Base-by-base conservation (phyloP, 202 grass and related monocot genomes). In the Hordeum pubiflorum region DNA sequence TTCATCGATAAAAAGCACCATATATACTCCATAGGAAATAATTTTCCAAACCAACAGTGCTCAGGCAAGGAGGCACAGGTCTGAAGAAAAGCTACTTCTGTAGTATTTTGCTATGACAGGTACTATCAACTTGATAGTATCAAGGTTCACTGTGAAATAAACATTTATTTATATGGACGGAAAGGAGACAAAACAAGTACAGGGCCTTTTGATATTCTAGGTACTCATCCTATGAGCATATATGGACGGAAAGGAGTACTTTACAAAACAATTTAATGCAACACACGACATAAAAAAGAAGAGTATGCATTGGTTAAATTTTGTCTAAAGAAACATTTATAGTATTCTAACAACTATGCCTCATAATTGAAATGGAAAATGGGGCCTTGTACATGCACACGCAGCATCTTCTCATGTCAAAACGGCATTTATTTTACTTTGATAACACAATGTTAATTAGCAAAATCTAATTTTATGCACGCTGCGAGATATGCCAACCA, bases 1-100 rank as follows among this genome's bases (percentile, higher is more conserved):
- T 39, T 41, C 20, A 81, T 68, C 31, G 60, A 82, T 70, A 44
- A 81, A 81, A 39, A 10, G 36, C 14, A 75, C 20, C 43, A 22
- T 0, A 61, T 43, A 43, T 41, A 20, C 9, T 60, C 14, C 57
- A 43, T 43, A 58, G 3, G 22, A 61, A 58, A 58, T 75, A 27
- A 13, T 70, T 70, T 14, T 70, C 12, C 22, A 44, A 44, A 4
- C 39, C 21, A 43, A 75, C 31, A 55, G 21, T 34, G 70, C 4
- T 32, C 5, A 57, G 29, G 10, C 31, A 58, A 75, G 11, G 72
- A 75, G 18, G 32, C 6, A 55, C 52, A 75, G 3, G 37, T 75
- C 50, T 34, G 7, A 38, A 44, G 24, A 24, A 66, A 37, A 17
- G 22, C 12, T 71, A 71, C 38, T 46, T 24, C 22, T 50, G 6